phyloP scores from a whole-genome alignment of 2,329 filamentous ascomycete species.

The Clonostachys rosea region DNA sequence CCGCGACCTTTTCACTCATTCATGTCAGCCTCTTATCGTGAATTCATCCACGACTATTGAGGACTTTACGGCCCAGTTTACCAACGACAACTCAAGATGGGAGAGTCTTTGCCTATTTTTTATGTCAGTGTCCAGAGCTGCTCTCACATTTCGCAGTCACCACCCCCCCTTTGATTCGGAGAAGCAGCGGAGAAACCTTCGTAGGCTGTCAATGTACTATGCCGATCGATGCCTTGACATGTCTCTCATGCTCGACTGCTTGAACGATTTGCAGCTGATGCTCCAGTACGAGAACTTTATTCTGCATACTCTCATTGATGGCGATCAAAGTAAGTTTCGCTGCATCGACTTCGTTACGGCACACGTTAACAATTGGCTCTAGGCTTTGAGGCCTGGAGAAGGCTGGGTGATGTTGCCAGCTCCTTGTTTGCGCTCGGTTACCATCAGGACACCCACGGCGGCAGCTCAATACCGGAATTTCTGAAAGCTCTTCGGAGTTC shows the following conservation, averaged over 20 bases:
- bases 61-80: neutral
- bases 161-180: conserved; percentile 6
- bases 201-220: conserved; percentile 9
- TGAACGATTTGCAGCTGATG: conserved; percentile 38
- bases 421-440: conserved; percentile 40
- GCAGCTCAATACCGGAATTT: conserved; percentile 20
- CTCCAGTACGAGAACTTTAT: conserved; percentile 41
- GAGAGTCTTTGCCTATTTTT: conserved; percentile 15
- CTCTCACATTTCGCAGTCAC: conserved; percentile 7
- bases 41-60: conserved; percentile 2
- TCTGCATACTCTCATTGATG: conserved; percentile 32
- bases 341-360: conserved; percentile 1
- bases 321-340: conserved; percentile 37
- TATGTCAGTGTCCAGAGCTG: conserved; percentile 12
- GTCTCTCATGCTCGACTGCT: conserved; percentile 13
- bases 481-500: conserved; percentile 29
- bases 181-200: conserved; percentile 6
- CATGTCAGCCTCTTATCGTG: conserved; percentile 3
- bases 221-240: conserved; percentile 14
- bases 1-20: conserved; percentile 5
- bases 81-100: conserved; percentile 6
- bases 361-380: too few species aligned
- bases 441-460: conserved; percentile 26
- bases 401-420: conserved; percentile 36
- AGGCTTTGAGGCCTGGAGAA: conserved; percentile 28